Evolutionary conservation across 2,329 filamentous ascomycete genomes (phyloP), one percentile per base, ranked within the genome.

Genomic region (Colletotrichum horii): DNA sequence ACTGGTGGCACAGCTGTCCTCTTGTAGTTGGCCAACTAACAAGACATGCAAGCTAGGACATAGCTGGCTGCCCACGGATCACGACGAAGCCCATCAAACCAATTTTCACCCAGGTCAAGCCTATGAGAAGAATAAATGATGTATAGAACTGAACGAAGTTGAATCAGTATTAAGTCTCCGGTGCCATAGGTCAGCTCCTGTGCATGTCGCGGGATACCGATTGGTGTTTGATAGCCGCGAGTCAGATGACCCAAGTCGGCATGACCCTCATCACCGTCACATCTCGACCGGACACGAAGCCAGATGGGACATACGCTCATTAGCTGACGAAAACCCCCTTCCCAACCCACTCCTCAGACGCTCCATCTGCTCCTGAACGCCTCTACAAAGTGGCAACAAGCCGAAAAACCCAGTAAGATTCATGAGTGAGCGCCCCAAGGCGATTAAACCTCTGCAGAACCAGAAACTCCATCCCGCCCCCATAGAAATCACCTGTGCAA

Each of bases 201-300:
- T 0, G 43, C 43, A 48, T 22, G 19, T n/a, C 3, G 43, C 22
- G n/a, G 43, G 43, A 52, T 52, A 52, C n/a, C 43, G 43, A 14
- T 8, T 22, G n/a, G 0, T 52, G 43, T 52, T 14, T 52, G 43
- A 52, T 52, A 22, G 1, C 22, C 43, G 0, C 43, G 43, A 52
- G 43, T 52, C 43, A 52, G 11, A 14, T 22, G 38, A 48, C 19
- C 38, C 43, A 3, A 52, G 0, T 22, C 1, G n/a, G 11, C 43
- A 52, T 22, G 11, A 52, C n/a, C n/a, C 43, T 52, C 43, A 14
- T 22, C 12, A 22, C 43, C 1, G 0, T 52, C 43, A 22, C 43
- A 8, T 0, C 3, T 22, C 11, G 43, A 52, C 43, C 43, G n/a
- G 43, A 22, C n/a, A 52, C 0, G 22, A 1, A 8, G 0, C 0